A percentile compares a stretch with the other conserved stretches of the same genome.
phyloP scores from a whole-genome alignment of 768 basidiomycete species.

The Lyophyllum shimeji region DNA sequence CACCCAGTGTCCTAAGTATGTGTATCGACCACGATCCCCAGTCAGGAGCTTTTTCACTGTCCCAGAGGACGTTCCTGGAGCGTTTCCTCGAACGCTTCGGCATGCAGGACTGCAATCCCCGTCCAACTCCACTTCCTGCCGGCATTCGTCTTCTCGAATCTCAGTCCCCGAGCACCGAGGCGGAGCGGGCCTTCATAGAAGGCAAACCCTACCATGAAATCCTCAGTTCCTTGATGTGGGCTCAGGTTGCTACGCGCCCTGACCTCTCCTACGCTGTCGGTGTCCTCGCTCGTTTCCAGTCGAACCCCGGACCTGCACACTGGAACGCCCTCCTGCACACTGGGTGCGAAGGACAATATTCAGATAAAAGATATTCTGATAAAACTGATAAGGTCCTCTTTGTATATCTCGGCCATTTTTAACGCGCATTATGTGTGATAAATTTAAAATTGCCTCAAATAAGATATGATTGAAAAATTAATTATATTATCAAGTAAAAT shows the following conservation, averaged over 20 bases:
- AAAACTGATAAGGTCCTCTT: too few relatives aligned
- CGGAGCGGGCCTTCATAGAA: not conserved
- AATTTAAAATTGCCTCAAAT: too few relatives aligned
- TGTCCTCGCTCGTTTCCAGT: conserved; percentile 18
- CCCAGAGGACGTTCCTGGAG: not conserved
- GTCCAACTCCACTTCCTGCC: not conserved
- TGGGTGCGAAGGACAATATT: too few relatives aligned
- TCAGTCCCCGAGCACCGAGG: not conserved
- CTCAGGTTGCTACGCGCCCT: not conserved
- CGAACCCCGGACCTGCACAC: conserved; percentile 27
- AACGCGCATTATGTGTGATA: too few relatives aligned
- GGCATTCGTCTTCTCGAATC: not conserved
- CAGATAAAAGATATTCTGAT: too few relatives aligned
- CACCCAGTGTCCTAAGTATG: not conserved
- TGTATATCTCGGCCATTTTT: too few relatives aligned
- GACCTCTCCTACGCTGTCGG: conserved; percentile 24
- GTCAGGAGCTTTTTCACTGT: not conserved
- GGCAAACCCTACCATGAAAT: not conserved
- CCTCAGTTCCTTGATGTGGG: not conserved
- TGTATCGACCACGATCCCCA: not conserved
- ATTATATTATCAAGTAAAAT: too few relatives aligned
- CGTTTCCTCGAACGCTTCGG: not conserved
- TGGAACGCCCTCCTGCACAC: conserved; percentile 35
- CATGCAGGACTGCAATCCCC: not conserved
- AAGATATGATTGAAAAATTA: too few relatives aligned